These are phyloP conservation scores for Aspergillus floridensis DNA, from an alignment of 2,329 filamentous ascomycete species.

Conservation along the genomic window DNA sequence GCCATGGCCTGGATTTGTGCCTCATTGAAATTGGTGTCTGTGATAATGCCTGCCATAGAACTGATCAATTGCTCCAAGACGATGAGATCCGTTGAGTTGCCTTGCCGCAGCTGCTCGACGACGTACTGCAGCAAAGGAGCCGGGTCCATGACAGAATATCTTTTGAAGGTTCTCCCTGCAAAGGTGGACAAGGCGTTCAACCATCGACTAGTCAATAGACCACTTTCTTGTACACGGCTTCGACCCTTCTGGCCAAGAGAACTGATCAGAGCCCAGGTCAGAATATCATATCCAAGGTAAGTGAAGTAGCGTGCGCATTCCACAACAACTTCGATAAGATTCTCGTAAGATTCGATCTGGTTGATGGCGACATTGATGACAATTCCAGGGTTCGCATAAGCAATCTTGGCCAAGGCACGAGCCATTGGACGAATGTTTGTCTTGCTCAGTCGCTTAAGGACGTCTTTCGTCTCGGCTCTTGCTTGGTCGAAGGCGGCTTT, in stretches of 20 bases:
- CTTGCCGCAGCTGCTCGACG: slow-evolving; percentile 73
- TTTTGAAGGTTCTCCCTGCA: slow-evolving; percentile 82
- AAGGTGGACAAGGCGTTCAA: slow-evolving; percentile 86
- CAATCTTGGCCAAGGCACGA: slow-evolving; percentile 84
- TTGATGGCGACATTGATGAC: slow-evolving; percentile 86
- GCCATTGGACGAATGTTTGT: slow-evolving; percentile 86
- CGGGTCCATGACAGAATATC: slow-evolving; percentile 79
- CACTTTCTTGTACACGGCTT: slow-evolving; percentile 60
- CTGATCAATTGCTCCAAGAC: slow-evolving; percentile 86
- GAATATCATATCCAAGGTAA: slow-evolving; percentile 83
- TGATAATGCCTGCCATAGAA: slow-evolving; percentile 90
- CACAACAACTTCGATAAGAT: slow-evolving; percentile 90
- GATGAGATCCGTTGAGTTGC: slow-evolving; percentile 86
- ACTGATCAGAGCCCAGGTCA: slow-evolving; percentile 88
- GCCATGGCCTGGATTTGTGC: slow-evolving; percentile 83
- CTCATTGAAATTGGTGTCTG: slow-evolving; percentile 84
- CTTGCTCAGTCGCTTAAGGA: slow-evolving; percentile 84
- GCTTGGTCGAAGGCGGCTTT: slow-evolving; percentile 74
- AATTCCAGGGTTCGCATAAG: slow-evolving; percentile 82
- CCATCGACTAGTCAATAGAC: slow-evolving; percentile 84
- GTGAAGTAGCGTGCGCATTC: slow-evolving; percentile 95
- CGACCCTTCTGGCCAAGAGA: slow-evolving; percentile 59
- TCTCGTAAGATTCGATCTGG: slow-evolving; percentile 91
- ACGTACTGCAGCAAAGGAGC: slow-evolving; percentile 87
- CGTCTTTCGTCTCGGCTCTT: slow-evolving; percentile 74